Evolutionary conservation across 768 basidiomycete species (phyloP), one percentile per base, ranked within the genome.

Genomic region (Hericium rajendrae): DNA sequence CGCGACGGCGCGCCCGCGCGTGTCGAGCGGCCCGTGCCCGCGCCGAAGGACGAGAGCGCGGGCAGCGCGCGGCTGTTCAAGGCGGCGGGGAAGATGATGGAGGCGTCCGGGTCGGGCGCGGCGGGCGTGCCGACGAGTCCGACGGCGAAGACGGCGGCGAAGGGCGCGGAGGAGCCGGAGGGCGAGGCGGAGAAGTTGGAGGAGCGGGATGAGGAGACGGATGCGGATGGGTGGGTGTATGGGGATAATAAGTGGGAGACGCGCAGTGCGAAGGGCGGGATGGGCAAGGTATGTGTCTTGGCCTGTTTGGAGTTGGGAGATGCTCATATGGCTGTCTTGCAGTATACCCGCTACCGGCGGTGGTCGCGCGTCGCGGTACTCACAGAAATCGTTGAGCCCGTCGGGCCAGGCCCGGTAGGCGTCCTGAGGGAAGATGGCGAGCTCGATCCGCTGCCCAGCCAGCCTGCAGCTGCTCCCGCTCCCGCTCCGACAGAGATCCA

Each of bases 231-330:
- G 4, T 97, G 94, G 94, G 79, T 93, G 6, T 97, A 93, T 65
- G 87, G 85, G 2, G 94, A 94, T 63, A 97, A 97, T 69, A 95
- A 97, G 68, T 97, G 94, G 94, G 93, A 97, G 66, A 78, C 74
- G 18, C 75, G 79, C 48, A 84, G 82, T 55, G 74, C 75, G 56
- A 87, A 85, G 62, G 90, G 91, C 51, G 91, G 91, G 6, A 80
- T 94, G 73, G 88, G 93, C 69, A 94, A 94, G 76, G 85, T 85
- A 43, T 46, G 72, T 64, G 8, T 54, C 16, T 32, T 32, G 5
- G 51, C 38, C 48, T 56, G 26, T 48, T 11, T 53, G 13, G 41
- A 53, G 11, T 32, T 24, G n/a, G 13, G 10, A 8, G 24, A 20
- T 6, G 24, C 6, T 50, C 49, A 20, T 50, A 15, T 50, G 50